These are phyloP conservation scores for Pleurotus eryngii DNA, from an alignment of 768 basidiomycete genomes.

Conservation along the genomic window DNA sequence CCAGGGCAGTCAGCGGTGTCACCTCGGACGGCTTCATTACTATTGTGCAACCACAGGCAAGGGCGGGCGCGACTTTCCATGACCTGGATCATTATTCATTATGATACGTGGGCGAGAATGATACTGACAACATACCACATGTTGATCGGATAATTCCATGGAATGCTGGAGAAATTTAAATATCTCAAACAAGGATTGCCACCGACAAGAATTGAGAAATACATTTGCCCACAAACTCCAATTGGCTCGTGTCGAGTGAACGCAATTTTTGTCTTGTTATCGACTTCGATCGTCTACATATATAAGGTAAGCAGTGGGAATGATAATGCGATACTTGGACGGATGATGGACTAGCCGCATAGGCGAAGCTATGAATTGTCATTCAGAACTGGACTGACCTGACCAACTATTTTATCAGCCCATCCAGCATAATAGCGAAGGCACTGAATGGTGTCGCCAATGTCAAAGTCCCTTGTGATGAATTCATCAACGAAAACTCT, in stretches of 20 bases:
- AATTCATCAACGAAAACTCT: neutral
- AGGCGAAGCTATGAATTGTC: neutral
- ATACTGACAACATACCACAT: conserved; percentile 56
- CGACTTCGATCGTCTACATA: conserved; percentile 69
- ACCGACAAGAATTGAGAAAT: conserved; percentile 15
- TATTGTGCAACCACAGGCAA: conserved; percentile 89
- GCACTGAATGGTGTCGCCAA: conserved; percentile 74
- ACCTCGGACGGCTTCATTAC: conserved; percentile 95
- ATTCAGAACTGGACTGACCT: conserved; percentile 42
- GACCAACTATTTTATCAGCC: conserved; percentile 91
- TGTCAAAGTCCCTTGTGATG: conserved; percentile 65
- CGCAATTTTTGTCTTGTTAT: conserved; percentile 76
- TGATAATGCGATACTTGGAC: too few species aligned
- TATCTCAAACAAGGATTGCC: neutral
- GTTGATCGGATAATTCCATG: conserved; percentile 91
- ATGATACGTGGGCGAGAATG: neutral
- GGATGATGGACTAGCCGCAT: neutral
- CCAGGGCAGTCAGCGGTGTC: conserved; percentile 80
- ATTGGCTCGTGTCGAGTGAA: conserved; percentile 89
- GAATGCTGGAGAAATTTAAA: conserved; percentile 50
- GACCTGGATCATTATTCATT: conserved; percentile 38
- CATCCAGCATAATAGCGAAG: conserved; percentile 92
- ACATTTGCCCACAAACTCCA: conserved; percentile 96
- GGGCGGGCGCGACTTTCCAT: conserved; percentile 93
- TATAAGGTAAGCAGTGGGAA: conserved; percentile 1